Conservation (phyloP, 768 basidiomycete genomes). For the Xerocomellus intermedius region DNA sequence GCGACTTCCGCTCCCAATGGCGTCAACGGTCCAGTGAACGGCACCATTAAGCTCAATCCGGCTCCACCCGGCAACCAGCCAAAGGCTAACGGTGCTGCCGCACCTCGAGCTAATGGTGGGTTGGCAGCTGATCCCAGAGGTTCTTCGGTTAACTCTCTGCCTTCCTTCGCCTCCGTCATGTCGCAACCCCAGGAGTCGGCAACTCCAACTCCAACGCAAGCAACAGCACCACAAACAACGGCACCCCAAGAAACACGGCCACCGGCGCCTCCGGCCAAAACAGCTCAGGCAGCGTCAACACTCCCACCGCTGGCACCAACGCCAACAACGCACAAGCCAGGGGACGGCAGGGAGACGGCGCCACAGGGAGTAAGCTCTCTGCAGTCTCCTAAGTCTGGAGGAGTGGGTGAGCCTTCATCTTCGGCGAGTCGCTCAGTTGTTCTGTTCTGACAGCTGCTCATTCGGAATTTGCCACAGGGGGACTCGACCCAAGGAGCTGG, state of each 20-base stretch:
- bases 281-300: neutral
- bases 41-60: slow-evolving; percentile 20
- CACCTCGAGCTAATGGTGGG: slow-evolving; percentile 32
- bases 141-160: slow-evolving; percentile 27
- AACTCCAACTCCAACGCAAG: neutral
- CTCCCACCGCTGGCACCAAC: neutral
- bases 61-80: slow-evolving; percentile 16
- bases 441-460: slow-evolving; percentile 32
- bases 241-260: neutral
- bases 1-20: slow-evolving; percentile 7
- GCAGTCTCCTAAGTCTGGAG: slow-evolving; percentile 6
- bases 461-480: slow-evolving; percentile 23
- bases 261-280: neutral
- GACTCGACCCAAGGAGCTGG: neutral
- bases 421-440: slow-evolving; percentile 25
- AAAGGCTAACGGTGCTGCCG: slow-evolving; percentile 19
- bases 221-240: neutral
- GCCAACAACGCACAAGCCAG: slow-evolving; percentile 5
- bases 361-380: neutral
- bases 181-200: slow-evolving; percentile 3
- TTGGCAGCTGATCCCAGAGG: slow-evolving; percentile 26
- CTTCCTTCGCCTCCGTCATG: slow-evolving; percentile 15
- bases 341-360: slow-evolving; percentile 5
- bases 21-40: slow-evolving; percentile 9
- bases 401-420: slow-evolving; percentile 34